Conservation (phyloP, 1,284 basidiomycete species). For the Xerocomus minutiporus region DNA sequence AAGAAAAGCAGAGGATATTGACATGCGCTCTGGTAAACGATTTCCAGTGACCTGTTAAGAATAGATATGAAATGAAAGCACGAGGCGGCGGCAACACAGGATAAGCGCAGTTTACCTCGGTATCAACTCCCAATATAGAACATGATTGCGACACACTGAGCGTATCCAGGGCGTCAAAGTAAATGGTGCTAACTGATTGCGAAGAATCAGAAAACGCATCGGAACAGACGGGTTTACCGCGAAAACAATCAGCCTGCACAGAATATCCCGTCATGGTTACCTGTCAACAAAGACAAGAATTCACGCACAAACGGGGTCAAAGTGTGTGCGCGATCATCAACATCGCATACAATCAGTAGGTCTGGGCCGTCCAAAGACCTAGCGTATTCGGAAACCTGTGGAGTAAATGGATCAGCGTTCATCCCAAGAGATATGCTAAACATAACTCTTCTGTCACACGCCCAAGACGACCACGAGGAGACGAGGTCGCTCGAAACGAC, state of each 20-base stretch:
- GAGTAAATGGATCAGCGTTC: conserved; percentile 1
- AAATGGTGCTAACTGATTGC: conserved; percentile 17
- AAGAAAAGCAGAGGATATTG: conserved; percentile 14
- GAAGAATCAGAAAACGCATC: conserved; percentile 2
- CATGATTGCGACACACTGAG: conserved; percentile 4
- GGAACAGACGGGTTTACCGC: neutral
- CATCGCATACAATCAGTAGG: neutral
- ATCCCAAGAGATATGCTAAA: neutral
- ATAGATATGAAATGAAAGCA: conserved; percentile 8
- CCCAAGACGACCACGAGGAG: conserved; percentile 14
- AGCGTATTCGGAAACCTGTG: conserved; percentile 10
- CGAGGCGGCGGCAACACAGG: neutral
- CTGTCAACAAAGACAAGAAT: neutral
- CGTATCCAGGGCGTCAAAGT: conserved; percentile 24
- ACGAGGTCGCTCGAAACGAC: conserved; percentile 14
- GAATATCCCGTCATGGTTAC: neutral
- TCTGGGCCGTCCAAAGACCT: neutral
- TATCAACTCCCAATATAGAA: conserved; percentile 4
- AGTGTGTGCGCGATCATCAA: neutral
- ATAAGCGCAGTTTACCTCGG: conserved; percentile 8
- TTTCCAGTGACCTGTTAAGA: conserved; percentile 12
- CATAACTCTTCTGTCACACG: conserved; percentile 22
- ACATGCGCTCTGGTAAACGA: conserved; percentile 14
- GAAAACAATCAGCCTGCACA: conserved; percentile 11
- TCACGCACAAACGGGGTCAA: conserved; percentile 4